Base-by-base conservation (phyloP, 2,329 filamentous ascomycete species). In the Aquanectria penicillioides region DNA sequence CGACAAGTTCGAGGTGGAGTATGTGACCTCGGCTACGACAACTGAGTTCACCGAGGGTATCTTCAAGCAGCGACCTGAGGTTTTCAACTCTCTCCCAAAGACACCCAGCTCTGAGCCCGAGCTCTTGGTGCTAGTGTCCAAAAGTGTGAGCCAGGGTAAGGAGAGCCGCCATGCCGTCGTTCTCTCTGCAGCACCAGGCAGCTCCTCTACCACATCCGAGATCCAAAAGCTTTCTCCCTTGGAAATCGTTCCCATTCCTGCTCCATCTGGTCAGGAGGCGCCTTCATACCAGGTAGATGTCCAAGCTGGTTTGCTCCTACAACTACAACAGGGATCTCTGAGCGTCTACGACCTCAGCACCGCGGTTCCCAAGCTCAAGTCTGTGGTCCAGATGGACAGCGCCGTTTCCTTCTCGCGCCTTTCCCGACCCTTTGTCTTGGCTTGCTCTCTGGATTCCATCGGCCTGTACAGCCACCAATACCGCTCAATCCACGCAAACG, bases 401-500 rank as follows among this genome's bases (percentile, higher is more conserved):
- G 79, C 87, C 3, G 79, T 80, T 17, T 89, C 89, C 2, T 91
- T 92, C 67, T 71, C 89, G 6, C 83, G 88, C 6, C 77, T 93
- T 0, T 91, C 89, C 7, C 85, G 84, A 55, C 86, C 89, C 7
- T 86, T 89, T 5, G 74, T 92, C 1, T 80, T 94, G 38, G 82
- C 86, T 2, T 80, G 85, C n/a, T 87, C 87, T 0, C 68, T 80
- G 0, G 75, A 80, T 9, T 80, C 81, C 1, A 83, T 90, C 34
- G 81, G 79, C 36, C 79, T 92, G 12, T 90, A 89, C 71, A 92
- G 93, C 73, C 86, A 89, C 28, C 85, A 88, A 58, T 93, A 88
- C 71, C 84, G 79, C 25, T 87, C 85, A 7, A 71, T 86, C n/a
- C 85, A 87, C 65, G 82, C 82, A 26, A 81, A 80, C 11, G 71